A percentile compares a stretch with the other conserved stretches of the same genome.
Evolutionary conservation across 2,329 filamentous ascomycete species (phyloP).

Genomic region (Talaromyces sp.): DNA sequence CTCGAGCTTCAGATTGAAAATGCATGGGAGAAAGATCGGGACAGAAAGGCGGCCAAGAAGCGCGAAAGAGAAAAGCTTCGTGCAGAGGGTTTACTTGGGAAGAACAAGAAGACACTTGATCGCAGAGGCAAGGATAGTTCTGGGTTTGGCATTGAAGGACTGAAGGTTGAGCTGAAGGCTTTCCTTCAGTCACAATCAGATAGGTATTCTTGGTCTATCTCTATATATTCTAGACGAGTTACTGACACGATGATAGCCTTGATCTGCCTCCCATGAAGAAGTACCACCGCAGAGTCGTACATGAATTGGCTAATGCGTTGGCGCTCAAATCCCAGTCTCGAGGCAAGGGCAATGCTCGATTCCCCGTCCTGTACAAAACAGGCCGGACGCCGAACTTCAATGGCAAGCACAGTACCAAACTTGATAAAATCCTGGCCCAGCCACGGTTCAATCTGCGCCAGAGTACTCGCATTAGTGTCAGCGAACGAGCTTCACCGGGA

Average conservation of each 20-base stretch:
- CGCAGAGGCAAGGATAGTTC: slow-evolving; percentile 66
- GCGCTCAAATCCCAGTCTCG: slow-evolving; percentile 80
- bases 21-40: slow-evolving; percentile 65
- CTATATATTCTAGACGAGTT: neutral
- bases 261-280: slow-evolving; percentile 82
- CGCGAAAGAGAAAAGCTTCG: slow-evolving; percentile 67
- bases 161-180: slow-evolving; percentile 67
- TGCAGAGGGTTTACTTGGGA: slow-evolving; percentile 61
- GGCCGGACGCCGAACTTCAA: slow-evolving; percentile 61
- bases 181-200: slow-evolving; percentile 66
- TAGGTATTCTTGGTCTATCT: slow-evolving; percentile 51
- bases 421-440: slow-evolving; percentile 41
- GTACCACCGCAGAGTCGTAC: slow-evolving; percentile 69
- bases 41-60: slow-evolving; percentile 69
- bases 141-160: slow-evolving; percentile 70
- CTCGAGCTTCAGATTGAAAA: slow-evolving; percentile 58
- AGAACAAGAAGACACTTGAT: slow-evolving; percentile 54
- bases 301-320: slow-evolving; percentile 72
- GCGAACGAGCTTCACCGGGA: slow-evolving; percentile 10
- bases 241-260: slow-evolving; percentile 50
- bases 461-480: slow-evolving; percentile 4
- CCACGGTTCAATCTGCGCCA: slow-evolving; percentile 28
- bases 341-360: slow-evolving; percentile 69
- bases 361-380: slow-evolving; percentile 74
- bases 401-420: slow-evolving; percentile 50